Percentiles rank a stretch among this genome's conserved stretches.
Conservation (phyloP, 805 yeast genomes). For the Lachancea mirantina region DNA sequence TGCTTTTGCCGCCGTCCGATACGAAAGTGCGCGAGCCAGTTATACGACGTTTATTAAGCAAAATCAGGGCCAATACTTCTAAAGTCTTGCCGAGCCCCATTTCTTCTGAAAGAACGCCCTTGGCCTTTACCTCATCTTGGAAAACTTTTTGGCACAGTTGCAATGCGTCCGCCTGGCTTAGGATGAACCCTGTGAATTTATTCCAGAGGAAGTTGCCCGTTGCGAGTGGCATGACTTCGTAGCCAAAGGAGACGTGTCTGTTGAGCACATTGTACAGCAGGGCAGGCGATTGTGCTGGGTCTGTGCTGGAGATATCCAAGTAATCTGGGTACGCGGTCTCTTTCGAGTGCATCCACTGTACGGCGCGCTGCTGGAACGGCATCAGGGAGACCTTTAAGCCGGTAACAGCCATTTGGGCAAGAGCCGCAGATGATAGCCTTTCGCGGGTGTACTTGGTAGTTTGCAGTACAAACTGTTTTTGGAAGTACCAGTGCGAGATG, state of each 20-base stretch:
- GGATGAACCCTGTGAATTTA: conserved; percentile 27
- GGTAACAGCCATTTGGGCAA: conserved; percentile 6
- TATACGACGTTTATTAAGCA: conserved; percentile 50
- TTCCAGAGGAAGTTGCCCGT: conserved; percentile 22
- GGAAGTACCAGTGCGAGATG: conserved; percentile 16
- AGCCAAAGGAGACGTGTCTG: conserved; percentile 24
- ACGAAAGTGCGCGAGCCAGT: conserved; percentile 9
- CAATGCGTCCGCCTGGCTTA: conserved; percentile 16
- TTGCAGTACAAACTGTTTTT: conserved; percentile 22
- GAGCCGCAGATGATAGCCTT: conserved; percentile 8
- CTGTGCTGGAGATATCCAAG: not conserved
- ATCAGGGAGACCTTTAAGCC: conserved; percentile 18
- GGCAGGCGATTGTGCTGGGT: conserved; percentile 1
- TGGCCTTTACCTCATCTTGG: conserved; percentile 12
- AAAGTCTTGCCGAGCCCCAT: conserved; percentile 98
- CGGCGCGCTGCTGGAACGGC: conserved; percentile 28
- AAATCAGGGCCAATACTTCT: conserved; percentile 63
- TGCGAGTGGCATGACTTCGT: conserved; percentile 15
- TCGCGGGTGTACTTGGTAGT: conserved; percentile 20
- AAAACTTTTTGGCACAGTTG: conserved; percentile 11
- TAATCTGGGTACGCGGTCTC: conserved; percentile 12
- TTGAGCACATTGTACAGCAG: conserved; percentile 19
- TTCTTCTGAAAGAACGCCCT: conserved; percentile 76
- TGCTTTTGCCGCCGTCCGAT: conserved; percentile 17
- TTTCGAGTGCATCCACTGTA: conserved; percentile 29